Evolutionary conservation across 2,329 filamentous ascomycete species (phyloP).

Genomic region (Exophiala sp.): DNA sequence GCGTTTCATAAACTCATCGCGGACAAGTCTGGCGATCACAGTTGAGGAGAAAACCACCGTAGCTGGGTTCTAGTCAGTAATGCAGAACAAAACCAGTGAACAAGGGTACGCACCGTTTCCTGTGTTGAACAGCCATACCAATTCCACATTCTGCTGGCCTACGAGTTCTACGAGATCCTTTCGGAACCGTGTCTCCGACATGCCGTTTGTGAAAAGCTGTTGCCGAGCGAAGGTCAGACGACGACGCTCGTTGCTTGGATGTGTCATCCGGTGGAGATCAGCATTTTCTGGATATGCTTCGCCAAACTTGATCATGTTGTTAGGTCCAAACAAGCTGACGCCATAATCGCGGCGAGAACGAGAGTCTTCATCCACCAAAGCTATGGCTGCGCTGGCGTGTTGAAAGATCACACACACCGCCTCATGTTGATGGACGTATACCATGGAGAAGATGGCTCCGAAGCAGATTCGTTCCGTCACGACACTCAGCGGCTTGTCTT

Average conservation of each 20-base stretch:
- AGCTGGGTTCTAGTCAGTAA: constrained; percentile 27
- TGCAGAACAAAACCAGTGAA: not conserved
- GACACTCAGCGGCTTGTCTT: constrained; percentile 20
- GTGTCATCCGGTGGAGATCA: constrained; percentile 36
- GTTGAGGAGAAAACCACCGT: constrained; percentile 39
- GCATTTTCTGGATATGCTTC: constrained; percentile 35
- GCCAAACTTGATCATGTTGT: constrained; percentile 31
- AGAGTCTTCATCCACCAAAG: constrained; percentile 35
- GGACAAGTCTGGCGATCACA: constrained; percentile 34
- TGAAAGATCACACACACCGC: constrained; percentile 39
- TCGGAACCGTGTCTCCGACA: constrained; percentile 36
- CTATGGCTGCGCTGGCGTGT: constrained; percentile 35
- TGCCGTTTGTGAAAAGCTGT: constrained; percentile 35
- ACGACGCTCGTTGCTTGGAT: constrained; percentile 37
- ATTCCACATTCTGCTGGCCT: constrained; percentile 37
- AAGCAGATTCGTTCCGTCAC: constrained; percentile 38
- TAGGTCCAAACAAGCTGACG: constrained; percentile 34
- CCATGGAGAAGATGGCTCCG: constrained; percentile 40
- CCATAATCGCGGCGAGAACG: constrained; percentile 31
- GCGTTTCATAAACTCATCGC: constrained; percentile 34
- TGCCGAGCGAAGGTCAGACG: constrained; percentile 41
- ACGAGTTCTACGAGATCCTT: constrained; percentile 34
- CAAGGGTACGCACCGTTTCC: constrained; percentile 38
- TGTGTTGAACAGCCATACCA: constrained; percentile 42
- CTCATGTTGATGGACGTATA: constrained; percentile 31